phyloP scores from a whole-genome alignment of 2,329 filamentous ascomycete genomes.

The Biscogniauxia marginata region DNA sequence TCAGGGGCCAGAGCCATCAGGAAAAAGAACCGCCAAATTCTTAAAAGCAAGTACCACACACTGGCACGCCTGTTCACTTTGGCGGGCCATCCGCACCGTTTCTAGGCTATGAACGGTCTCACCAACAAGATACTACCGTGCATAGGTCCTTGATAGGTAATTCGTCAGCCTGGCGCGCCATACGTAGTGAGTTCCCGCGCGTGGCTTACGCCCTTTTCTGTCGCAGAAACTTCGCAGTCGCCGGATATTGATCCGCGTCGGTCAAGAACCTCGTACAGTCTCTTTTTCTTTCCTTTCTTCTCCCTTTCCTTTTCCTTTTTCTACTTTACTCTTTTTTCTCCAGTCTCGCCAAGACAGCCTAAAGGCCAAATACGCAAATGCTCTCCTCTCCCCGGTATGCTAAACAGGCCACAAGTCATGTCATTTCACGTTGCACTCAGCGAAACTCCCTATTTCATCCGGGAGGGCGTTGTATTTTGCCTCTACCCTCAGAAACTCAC shows the following conservation, averaged over 20 bases:
- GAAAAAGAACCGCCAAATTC: neutral
- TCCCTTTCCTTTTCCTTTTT: neutral
- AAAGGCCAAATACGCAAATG: neutral
- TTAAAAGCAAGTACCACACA: neutral
- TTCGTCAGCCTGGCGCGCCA: neutral
- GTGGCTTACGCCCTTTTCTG: neutral
- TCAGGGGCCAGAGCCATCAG: neutral
- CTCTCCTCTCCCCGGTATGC: neutral
- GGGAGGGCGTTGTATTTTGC: neutral
- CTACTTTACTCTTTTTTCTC: too few relatives aligned
- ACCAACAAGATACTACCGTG: neutral
- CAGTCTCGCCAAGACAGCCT: neutral
- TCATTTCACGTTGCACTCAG: neutral
- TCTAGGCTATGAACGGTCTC: neutral
- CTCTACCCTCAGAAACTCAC: neutral
- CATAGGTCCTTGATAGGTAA: too few relatives aligned
- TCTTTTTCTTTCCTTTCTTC: neutral
- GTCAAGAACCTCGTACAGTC: neutral
- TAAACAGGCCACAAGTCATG: neutral
- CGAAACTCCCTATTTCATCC: neutral
- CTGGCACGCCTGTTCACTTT: neutral
- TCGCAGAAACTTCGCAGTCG: neutral
- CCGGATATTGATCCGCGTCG: too few relatives aligned
- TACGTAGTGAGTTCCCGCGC: neutral
- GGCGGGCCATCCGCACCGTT: neutral